Conservation (phyloP, 208 protist species). For the Crithidia sp. region DNA sequence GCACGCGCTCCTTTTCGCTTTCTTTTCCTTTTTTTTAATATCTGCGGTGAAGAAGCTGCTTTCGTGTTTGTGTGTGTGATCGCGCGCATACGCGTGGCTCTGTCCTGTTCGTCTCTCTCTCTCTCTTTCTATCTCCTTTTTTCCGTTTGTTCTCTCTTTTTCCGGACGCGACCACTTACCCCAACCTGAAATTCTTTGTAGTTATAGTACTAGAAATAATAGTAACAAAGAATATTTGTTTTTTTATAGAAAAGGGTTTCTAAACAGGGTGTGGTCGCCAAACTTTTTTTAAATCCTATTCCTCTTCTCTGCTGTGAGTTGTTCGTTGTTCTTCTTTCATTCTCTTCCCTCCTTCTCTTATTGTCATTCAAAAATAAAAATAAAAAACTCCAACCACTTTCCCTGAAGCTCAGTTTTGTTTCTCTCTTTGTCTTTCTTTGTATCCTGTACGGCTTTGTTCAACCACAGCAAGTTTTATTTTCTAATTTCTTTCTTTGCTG, state of each 20-base stretch:
- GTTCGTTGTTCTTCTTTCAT: no score
- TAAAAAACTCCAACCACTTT: no score
- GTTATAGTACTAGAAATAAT: no score
- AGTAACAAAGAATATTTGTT: no score
- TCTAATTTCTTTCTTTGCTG: background rate
- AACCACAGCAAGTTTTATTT: background rate
- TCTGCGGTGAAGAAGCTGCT: background rate
- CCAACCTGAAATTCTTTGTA: no score
- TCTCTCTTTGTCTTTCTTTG: background rate
- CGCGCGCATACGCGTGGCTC: background rate
- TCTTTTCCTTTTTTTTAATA: conserved; percentile 1
- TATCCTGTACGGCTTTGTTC: conserved; percentile 3
- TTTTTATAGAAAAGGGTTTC: no score
- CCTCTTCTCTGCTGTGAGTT: no score
- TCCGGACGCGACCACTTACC: background rate
- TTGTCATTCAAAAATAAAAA: no score
- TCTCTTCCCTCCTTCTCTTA: no score
- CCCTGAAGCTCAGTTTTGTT: no score
- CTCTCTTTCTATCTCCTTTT: conserved; percentile 19
- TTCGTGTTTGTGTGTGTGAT: background rate
- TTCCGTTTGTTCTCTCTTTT: conserved; percentile 14
- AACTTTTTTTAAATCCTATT: no score
- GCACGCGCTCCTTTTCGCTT: background rate
- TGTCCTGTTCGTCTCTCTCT: background rate
- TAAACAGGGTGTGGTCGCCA: no score